Base-by-base conservation (phyloP, 768 basidiomycete species). In the Xanthoconium purpureum region DNA sequence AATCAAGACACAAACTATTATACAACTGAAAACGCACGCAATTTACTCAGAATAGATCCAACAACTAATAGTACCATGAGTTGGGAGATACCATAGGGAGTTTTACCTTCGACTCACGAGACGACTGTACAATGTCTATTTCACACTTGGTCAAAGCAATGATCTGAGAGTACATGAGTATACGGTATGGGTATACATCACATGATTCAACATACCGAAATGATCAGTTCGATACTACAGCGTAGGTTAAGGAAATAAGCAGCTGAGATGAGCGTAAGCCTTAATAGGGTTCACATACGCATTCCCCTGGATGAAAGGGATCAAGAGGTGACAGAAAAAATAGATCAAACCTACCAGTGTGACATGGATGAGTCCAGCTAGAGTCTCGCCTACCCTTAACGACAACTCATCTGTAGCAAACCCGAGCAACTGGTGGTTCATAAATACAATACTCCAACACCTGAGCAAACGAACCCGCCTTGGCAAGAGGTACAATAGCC, bases 341-440 rank as follows among this genome's bases (percentile, higher is more conserved):
- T 17, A 7, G 18, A 50, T 29, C 15, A 39, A 66, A 42, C 79
- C 59, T 62, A 91, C 88, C 61, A 91, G 74, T 12, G 91, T 94
- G 18, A 91, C 92, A 72, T 94, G 93, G 51, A 94, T 69, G 3
- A 94, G 78, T 37, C 91, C 91, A 6, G 90, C 90, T 12, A 92
- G 73, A 2, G 90, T 90, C 68, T 89, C 85, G 2, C 91, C 92
- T 3, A 93, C 85, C 32, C 91, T 84, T 55, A 91, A 65, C 3
- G 91, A 88, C 20, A 94, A 62, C 61, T 94, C 89, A 56, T 94
- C 92, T 0, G 92, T 94, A 1, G 89, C 90, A 65, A 91, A 92
- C 1, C 85, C 87, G 4, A 94, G 77, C 6, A 92, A 71, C 87
- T 89, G 53, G 2, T 32, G 47, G 33, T 29, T 15, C 10, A 29